Evolutionary conservation across 768 basidiomycete genomes (phyloP), one percentile per base, ranked within the genome.

Genomic region (Trametopsis cervina): DNA sequence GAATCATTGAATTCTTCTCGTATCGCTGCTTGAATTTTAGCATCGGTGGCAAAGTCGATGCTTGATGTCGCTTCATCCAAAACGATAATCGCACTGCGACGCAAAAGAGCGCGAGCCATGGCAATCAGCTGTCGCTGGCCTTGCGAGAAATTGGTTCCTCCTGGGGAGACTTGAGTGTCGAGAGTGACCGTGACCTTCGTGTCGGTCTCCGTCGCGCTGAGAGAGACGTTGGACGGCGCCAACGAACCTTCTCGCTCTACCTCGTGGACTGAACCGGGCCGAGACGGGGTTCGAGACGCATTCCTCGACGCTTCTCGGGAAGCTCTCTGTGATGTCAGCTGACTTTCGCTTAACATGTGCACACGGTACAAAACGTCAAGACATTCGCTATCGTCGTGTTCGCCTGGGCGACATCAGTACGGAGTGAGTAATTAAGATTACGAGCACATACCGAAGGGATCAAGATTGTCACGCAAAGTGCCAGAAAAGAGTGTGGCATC

Each of bases 81-180:
- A 13, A 91, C 76, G 43, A 91, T 81, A 54, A 91, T 78, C 11
- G 81, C 67, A 58, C 81, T 87, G 5, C 78, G 74, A 15, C 86
- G 70, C 24, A 90, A 69, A 18, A 91, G 68, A 0, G 89, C 88
- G 4, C 89, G 76, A 0, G 89, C 89, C 84, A 91, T 85, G 1
- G 88, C 84, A 45, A 92, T 85, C 13, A 91, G 68, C 57, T 97
- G 93, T 9, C 91, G 65, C 60, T 97, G 92, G 9, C 94, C 93
- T 50, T 92, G 89, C 1, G 89, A 93, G 64, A 96, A 94, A 68
- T 96, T 95, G 24, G 81, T 74, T 0, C 92, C 92, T 0, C 91
- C 91, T 0, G 88, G 74, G 0, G 89, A 89, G 7, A 95, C 85
- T 51, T 85, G 80, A 0, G 85, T 88, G 17, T 88, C 80, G 3